These are phyloP conservation scores for Beauveria asiatica DNA, from an alignment of 2,329 filamentous ascomycete genomes.

Conservation along the genomic window DNA sequence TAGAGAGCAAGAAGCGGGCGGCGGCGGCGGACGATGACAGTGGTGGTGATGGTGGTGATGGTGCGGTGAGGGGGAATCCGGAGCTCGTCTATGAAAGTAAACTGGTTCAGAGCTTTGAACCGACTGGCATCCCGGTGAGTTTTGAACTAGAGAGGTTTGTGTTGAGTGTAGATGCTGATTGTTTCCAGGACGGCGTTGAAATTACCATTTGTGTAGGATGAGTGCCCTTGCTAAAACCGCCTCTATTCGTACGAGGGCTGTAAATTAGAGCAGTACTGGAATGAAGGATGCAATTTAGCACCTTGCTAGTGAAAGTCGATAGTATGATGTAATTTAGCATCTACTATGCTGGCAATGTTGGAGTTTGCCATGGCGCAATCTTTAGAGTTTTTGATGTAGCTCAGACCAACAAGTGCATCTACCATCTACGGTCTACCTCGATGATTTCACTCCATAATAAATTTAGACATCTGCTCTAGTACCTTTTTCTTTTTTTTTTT, in stretches of 20 bases:
- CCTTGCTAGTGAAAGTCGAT: too few species aligned
- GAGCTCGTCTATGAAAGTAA: constrained; percentile 57
- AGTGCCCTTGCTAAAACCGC: too few species aligned
- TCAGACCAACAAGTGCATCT: not conserved
- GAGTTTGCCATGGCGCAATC: too few species aligned
- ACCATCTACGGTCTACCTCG: too few species aligned
- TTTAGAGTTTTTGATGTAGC: not conserved
- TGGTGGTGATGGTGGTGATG: constrained; percentile 13
- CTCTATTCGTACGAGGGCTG: not conserved
- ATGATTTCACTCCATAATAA: not conserved
- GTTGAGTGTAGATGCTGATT: not conserved
- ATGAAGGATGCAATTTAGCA: not conserved
- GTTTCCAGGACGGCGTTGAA: constrained; percentile 53
- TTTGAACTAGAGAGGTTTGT: not conserved
- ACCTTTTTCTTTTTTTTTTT: too few species aligned
- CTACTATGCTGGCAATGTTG: too few species aligned
- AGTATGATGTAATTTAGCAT: too few species aligned
- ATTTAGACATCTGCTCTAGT: too few species aligned
- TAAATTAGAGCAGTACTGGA: not conserved
- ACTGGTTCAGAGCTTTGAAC: constrained; percentile 57
- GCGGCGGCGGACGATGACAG: constrained; percentile 27
- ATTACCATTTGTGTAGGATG: constrained; percentile 48
- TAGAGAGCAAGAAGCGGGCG: constrained; percentile 45
- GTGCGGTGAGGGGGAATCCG: constrained; percentile 45
- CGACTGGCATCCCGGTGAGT: constrained; percentile 56